Evolutionary conservation across 2,329 filamentous ascomycete genomes (phyloP).

Genomic region (Ramularia collo-cygni): DNA sequence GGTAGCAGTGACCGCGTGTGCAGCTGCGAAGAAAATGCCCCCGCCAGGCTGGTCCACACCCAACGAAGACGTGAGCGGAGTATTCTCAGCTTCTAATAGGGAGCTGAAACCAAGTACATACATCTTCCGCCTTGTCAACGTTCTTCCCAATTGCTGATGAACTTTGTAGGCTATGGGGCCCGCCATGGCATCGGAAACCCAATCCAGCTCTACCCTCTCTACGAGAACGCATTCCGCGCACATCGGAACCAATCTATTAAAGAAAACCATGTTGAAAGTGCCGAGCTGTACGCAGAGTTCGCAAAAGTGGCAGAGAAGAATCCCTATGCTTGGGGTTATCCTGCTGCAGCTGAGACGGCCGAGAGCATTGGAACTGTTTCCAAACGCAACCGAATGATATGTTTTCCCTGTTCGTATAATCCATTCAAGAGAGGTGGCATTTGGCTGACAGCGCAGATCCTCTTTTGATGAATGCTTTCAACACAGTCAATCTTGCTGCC

Average conservation of each 20-base stretch:
- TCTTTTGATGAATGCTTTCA: constrained; percentile 64
- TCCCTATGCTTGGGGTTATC: constrained; percentile 52
- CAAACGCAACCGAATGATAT: constrained; percentile 60
- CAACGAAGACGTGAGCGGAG: constrained; percentile 39
- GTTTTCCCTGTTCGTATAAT: constrained; percentile 51
- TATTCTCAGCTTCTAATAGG: constrained; percentile 47
- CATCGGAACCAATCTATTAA: constrained; percentile 46
- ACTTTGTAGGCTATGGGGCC: constrained; percentile 45
- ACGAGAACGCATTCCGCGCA: constrained; percentile 58
- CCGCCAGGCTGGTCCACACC: constrained; percentile 54
- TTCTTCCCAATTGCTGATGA: constrained; percentile 1
- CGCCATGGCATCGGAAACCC: constrained; percentile 55
- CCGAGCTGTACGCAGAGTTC: constrained; percentile 55
- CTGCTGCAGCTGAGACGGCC: constrained; percentile 39
- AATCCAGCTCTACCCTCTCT: constrained; percentile 61
- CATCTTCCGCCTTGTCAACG: neutral
- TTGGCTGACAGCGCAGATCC: constrained; percentile 44
- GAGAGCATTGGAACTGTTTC: constrained; percentile 49
- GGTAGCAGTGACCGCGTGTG: constrained; percentile 45
- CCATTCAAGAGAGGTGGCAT: neutral
- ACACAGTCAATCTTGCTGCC: constrained; percentile 58
- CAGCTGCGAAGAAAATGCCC: constrained; percentile 46
- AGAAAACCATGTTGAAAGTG: constrained; percentile 54
- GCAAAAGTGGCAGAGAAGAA: constrained; percentile 50
- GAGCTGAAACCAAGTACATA: constrained; percentile 29